Conservation (phyloP, 139 green algal genomes). For the Edaphochlamys debaryana region DNA sequence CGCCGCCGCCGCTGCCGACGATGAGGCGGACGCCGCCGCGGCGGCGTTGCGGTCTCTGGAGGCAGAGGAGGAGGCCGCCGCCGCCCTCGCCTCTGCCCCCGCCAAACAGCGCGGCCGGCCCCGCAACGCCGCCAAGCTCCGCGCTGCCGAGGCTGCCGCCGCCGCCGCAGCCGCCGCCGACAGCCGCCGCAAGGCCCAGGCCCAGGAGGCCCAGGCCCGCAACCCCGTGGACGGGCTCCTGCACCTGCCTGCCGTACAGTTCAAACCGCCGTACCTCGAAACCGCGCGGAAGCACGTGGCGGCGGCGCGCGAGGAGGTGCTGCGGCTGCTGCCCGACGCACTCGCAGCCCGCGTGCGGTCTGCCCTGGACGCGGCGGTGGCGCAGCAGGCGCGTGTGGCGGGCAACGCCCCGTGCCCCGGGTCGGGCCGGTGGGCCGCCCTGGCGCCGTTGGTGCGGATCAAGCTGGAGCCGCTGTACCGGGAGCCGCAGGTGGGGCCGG, state of each 20-base stretch:
- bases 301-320: constrained; percentile 6
- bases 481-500: constrained; percentile 35
- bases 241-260: constrained; percentile 7
- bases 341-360: background rate
- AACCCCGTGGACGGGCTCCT: constrained; percentile 1
- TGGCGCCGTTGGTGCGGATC: constrained; percentile 5
- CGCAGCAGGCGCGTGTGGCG: background rate
- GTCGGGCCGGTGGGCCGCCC: background rate
- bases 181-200: constrained; percentile 17
- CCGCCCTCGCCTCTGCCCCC: background rate
- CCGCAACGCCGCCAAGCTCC: constrained; percentile 20
- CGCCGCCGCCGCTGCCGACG: background rate
- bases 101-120: constrained; percentile 24
- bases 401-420: background rate
- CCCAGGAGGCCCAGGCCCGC: background rate
- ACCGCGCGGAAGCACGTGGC: background rate
- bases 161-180: constrained; percentile 15
- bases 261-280: background rate
- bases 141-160: constrained; percentile 26
- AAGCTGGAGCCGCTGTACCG: constrained; percentile 29
- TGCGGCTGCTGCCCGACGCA: constrained; percentile 39
- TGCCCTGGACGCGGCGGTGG: background rate
- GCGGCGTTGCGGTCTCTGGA: background rate
- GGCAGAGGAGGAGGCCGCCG: constrained; percentile 15
- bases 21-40: background rate